Base-by-base conservation (phyloP, 257 asterid genomes). In the Rehmannia glutinosa region DNA sequence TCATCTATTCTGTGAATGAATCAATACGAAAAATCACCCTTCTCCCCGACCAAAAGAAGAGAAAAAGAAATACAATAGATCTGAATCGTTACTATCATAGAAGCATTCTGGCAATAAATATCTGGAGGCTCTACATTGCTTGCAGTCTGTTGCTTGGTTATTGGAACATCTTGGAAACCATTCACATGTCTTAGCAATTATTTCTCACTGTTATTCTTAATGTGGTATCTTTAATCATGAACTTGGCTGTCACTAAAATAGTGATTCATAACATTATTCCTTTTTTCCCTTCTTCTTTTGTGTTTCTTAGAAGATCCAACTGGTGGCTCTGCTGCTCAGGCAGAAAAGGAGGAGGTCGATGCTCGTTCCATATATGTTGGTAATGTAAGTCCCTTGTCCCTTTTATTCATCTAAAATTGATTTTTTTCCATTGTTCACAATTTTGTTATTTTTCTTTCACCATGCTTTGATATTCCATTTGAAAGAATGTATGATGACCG, bases 301-400 rank as follows among this genome's bases (percentile, higher is more conserved):
- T 73, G 52, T 56, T 66, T 68, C 25, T 62, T 42, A 77, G 88
- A 83, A 56, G 92, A 81, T 73, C 63, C 83, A 45, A 42, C 63
- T 43, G 76, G 64, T 54, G 84, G 72, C 55, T 27, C 86, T 75
- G 82, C 75, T 46, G 28, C 84, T 59, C 87, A 74, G 75, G 83
- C 82, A 58, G 92, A 81, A 39, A 89, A 85, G 86, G 92, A 84
- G 79, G 95, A 87, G 81, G 90, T 75, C 65, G 96, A 87, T 71
- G 36, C 84, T 23, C 90, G 92, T n/a, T 87, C 95, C 1, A 78
- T 85, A 64, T 87, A 75, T 77, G 90, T 87, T 67, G 92, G 92
- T 28, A 87, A 87, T 73, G 95, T 87, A 72, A 87, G 95, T 66
- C 64, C 64, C 60, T 52, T 32, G 43, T 46, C 71, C 69, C 24